A percentile compares a stretch with the other conserved stretches of the same genome.
Evolutionary conservation across 345 rosid species (phyloP).

Genomic region (Acer negundo): DNA sequence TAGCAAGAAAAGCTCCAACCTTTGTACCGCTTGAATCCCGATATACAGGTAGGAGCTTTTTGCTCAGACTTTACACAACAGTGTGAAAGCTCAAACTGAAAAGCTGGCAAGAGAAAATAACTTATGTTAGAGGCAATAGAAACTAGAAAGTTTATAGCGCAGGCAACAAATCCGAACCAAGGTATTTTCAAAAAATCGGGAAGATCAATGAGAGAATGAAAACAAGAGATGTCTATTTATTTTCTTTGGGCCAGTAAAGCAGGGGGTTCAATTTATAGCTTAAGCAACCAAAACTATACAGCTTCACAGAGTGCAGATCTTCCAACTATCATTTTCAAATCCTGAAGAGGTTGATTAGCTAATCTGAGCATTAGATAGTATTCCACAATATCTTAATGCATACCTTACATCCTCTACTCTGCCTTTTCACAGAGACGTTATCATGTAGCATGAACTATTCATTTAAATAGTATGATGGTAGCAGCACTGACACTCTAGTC

Average conservation of each 20-base stretch:
- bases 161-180: not conserved
- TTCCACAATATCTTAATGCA: not conserved
- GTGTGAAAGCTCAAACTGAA: slow-evolving; percentile 13
- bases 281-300: not conserved
- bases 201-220: not conserved
- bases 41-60: not conserved
- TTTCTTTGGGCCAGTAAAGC: not conserved
- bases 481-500: not conserved
- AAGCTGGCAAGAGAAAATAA: slow-evolving; percentile 13
- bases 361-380: not conserved
- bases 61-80: slow-evolving; percentile 13
- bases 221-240: not conserved
- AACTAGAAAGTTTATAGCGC: not conserved
- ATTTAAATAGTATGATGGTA: not conserved
- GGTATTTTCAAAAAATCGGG: not conserved
- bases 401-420: not conserved
- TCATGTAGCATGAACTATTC: not conserved
- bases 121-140: not conserved
- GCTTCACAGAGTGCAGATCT: not conserved
- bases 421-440: not conserved
- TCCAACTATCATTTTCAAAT: too few relatives aligned
- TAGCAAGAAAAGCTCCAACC: slow-evolving; percentile 10
- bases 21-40: not conserved
- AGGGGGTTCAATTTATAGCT: not conserved
- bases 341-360: too few relatives aligned